These are phyloP conservation scores for Spinacia oleracea DNA, from an alignment of 179 eudicot species.

Conservation along the genomic window DNA sequence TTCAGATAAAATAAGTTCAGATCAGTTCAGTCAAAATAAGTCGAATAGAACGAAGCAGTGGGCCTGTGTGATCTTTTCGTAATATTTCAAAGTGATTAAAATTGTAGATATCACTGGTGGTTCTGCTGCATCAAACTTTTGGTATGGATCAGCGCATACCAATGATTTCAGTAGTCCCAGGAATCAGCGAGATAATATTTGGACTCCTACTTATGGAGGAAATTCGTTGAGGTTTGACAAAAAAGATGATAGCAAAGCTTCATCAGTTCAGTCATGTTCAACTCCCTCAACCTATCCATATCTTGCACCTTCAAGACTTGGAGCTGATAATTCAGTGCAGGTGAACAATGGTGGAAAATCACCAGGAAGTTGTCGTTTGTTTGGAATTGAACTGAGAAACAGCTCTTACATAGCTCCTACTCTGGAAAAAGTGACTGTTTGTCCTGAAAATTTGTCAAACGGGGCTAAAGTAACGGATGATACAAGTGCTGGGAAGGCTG, in stretches of 20 bases:
- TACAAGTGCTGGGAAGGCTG: constrained; percentile 26
- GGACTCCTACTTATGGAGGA: constrained; percentile 37
- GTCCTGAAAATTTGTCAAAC: constrained; percentile 9
- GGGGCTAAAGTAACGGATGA: constrained; percentile 28
- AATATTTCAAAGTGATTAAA: neutral
- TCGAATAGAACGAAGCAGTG: too few species aligned
- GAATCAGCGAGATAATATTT: constrained; percentile 35
- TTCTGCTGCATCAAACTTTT: constrained; percentile 38
- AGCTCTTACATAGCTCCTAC: constrained; percentile 19
- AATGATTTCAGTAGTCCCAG: constrained; percentile 36
- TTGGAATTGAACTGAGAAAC: constrained; percentile 69
- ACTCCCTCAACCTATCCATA: constrained; percentile 26
- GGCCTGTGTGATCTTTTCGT: neutral
- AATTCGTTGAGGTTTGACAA: constrained; percentile 41
- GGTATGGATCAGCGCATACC: constrained; percentile 47
- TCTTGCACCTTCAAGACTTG: constrained; percentile 31
- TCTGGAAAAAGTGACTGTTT: constrained; percentile 23
- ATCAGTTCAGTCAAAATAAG: too few species aligned
- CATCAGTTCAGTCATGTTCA: constrained; percentile 30
- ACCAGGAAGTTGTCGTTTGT: constrained; percentile 59
- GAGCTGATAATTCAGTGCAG: constrained; percentile 30
- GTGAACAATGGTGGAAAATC: constrained; percentile 35
- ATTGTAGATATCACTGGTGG: constrained; percentile 26
- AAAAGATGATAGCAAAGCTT: constrained; percentile 31
- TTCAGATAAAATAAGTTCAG: too few species aligned